These are phyloP conservation scores for Pichia sp. DNA, from an alignment of 1,139 yeast species.

Conservation along the genomic window DNA sequence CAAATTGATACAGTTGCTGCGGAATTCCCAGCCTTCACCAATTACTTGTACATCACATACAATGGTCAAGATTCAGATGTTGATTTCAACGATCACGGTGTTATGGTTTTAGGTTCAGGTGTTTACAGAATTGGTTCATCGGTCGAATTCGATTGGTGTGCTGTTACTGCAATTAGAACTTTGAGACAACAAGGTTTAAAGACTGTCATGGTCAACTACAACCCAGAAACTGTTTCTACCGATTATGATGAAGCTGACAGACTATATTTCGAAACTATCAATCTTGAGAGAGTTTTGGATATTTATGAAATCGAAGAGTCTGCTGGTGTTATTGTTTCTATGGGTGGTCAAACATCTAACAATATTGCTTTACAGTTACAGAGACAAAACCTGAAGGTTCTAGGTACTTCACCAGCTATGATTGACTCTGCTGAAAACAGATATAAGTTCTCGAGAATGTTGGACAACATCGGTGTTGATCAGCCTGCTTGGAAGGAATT, in stretches of 20 bases:
- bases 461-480: conserved; percentile 94
- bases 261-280: conserved; percentile 92
- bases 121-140: conserved; percentile 98
- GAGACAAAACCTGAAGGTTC: conserved; percentile 90
- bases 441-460: conserved; percentile 96
- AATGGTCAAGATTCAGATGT: conserved; percentile 90
- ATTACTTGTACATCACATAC: conserved; percentile 91
- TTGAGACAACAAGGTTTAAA: conserved; percentile 81
- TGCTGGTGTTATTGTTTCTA: conserved; percentile 88
- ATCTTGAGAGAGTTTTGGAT: conserved; percentile 91
- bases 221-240: conserved; percentile 97
- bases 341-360: conserved; percentile 99
- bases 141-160: conserved; percentile 99
- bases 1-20: conserved; percentile 99
- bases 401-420: conserved; percentile 98
- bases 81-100: conserved; percentile 81
- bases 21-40: conserved; percentile 96
- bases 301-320: conserved; percentile 91
- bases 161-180: conserved; percentile 94
- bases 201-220: conserved; percentile 96
- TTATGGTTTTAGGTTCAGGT: conserved; percentile 95
- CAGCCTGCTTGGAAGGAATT: conserved; percentile 99
- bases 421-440: conserved; percentile 98
- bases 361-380: conserved; percentile 92
- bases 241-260: conserved; percentile 98